Evolutionary conservation across 192 early-diverging fungal genomes (phyloP).

Genomic region (Linnemannia elongata): DNA sequence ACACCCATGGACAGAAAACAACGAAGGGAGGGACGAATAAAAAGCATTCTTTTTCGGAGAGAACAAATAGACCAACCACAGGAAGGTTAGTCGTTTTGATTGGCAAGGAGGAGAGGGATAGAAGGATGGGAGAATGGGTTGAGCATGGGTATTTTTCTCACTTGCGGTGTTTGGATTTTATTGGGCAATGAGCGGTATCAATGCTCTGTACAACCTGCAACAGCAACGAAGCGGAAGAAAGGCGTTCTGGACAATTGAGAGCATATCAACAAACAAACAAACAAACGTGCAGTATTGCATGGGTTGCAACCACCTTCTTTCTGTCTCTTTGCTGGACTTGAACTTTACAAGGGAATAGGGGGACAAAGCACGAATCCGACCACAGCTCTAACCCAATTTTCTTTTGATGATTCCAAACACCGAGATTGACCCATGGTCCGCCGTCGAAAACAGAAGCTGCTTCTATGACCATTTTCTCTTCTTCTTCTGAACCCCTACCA

Average conservation of each 20-base stretch:
- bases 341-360: not conserved
- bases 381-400: not conserved
- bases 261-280: too few relatives aligned
- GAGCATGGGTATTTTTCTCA: not conserved
- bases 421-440: not conserved
- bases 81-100: not conserved
- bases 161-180: not conserved
- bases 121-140: not conserved
- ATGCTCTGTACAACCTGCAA: not conserved
- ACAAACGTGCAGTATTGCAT: not conserved
- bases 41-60: not conserved
- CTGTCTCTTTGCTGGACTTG: not conserved
- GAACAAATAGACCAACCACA: not conserved
- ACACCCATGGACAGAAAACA: not conserved
- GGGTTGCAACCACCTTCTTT: not conserved
- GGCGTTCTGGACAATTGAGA: too few relatives aligned
- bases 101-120: not conserved
- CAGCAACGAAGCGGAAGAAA: too few relatives aligned
- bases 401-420: not conserved
- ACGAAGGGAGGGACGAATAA: not conserved
- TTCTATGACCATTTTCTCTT: not conserved
- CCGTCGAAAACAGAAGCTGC: not conserved
- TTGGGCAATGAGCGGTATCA: not conserved
- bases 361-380: not conserved
- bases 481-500: not conserved